Percentiles rank a stretch among this genome's conserved stretches.
Evolutionary conservation across 306 rosid species (phyloP).

Genomic region (Gastrolobium bilobum): DNA sequence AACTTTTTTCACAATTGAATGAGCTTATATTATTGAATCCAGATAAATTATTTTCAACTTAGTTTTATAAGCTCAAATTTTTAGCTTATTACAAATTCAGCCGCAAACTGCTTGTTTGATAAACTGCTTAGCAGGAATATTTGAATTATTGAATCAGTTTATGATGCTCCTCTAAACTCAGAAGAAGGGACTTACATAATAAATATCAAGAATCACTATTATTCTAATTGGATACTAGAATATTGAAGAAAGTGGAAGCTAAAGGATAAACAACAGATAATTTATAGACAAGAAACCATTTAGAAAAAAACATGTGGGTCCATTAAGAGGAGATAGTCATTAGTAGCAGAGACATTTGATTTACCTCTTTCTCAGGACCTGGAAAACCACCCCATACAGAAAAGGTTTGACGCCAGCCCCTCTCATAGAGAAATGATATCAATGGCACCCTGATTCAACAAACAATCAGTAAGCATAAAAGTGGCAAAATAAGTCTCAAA

Average conservation of each 20-base stretch:
- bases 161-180: conserved; percentile 43
- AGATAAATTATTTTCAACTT: conserved; percentile 22
- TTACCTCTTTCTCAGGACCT: conserved; percentile 96
- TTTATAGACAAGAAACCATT: conserved; percentile 32
- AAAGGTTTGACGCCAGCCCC: conserved; percentile 97
- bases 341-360: conserved; percentile 25
- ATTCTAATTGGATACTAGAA: conserved; percentile 26
- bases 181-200: not conserved
- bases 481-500: conserved; percentile 36
- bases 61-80: not conserved
- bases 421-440: conserved; percentile 87
- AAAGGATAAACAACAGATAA: conserved; percentile 4
- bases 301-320: not conserved
- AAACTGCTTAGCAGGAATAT: conserved; percentile 33
- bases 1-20: not conserved
- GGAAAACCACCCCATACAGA: conserved; percentile 81
- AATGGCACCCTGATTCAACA: conserved; percentile 75
- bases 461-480: conserved; percentile 44
- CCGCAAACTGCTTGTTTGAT: conserved; percentile 4
- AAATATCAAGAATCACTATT: conserved; percentile 14
- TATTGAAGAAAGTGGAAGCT: conserved; percentile 25
- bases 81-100: conserved; percentile 35
- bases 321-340: conserved; percentile 9
- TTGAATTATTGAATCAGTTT: conserved; percentile 27
- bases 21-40: not conserved